A percentile compares a stretch with the other conserved stretches of the same genome.
Conservation (phyloP, 495 filamentous ascomycete species). For the Terfezia claveryi region DNA sequence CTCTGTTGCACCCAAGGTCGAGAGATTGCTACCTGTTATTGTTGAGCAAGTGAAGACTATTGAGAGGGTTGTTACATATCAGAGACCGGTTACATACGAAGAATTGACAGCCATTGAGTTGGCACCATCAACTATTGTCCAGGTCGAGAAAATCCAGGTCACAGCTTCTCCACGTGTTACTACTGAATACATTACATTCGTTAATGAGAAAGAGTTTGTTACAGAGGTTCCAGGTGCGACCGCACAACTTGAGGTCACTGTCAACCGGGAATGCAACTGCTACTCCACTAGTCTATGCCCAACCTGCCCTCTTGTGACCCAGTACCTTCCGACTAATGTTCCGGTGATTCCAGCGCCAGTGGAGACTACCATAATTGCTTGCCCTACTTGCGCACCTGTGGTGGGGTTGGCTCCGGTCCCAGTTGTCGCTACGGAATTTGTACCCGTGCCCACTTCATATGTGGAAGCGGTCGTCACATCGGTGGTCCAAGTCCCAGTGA, state of each 20-base stretch:
- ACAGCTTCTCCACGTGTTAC: neutral
- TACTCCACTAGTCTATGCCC: neutral
- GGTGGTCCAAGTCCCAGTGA: constrained; percentile 1
- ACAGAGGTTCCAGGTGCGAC: constrained; percentile 1
- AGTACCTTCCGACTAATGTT: too few species aligned
- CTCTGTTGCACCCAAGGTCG: neutral
- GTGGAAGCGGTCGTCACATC: too few species aligned
- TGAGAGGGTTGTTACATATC: constrained; percentile 2
- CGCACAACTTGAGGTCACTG: neutral
- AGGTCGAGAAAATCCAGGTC: neutral
- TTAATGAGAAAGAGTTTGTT: neutral
- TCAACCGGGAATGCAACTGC: neutral
- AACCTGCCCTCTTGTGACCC: neutral
- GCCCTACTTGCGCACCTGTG: neutral
- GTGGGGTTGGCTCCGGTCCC: neutral
- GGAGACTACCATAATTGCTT: neutral
- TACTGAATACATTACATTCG: neutral
- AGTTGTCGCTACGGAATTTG: too few species aligned
- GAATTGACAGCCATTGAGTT: neutral
- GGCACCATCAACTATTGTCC: neutral
- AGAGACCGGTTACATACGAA: neutral
- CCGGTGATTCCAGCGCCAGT: neutral
- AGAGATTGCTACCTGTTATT: neutral
- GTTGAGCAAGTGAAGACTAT: constrained; percentile 1
- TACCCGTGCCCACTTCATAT: too few species aligned